These are phyloP conservation scores for Castanospermum australe DNA, from an alignment of 306 rosid species.

Conservation along the genomic window DNA sequence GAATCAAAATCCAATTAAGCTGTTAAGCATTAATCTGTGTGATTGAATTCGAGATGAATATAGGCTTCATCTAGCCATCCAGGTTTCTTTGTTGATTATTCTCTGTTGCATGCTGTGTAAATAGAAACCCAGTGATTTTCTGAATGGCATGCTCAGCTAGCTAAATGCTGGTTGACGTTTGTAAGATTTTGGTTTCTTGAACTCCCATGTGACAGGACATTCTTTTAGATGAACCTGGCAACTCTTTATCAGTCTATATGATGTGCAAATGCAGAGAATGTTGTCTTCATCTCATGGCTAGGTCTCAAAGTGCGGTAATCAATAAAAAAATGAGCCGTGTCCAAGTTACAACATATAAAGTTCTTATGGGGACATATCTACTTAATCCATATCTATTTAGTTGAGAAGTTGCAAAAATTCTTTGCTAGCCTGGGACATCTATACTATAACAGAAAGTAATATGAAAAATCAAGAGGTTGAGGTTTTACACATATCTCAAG, in stretches of 20 bases:
- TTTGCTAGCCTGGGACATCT: too few species aligned
- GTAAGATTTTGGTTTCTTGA: constrained; percentile 21
- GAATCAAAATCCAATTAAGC: constrained; percentile 33
- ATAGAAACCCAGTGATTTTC: constrained; percentile 35
- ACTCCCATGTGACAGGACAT: neutral
- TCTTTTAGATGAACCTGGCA: constrained; percentile 16
- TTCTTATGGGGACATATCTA: too few species aligned
- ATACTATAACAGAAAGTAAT: neutral
- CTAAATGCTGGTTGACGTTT: neutral
- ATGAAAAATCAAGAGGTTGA: neutral
- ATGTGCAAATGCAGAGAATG: neutral
- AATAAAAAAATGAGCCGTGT: neutral
- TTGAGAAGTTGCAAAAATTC: too few species aligned
- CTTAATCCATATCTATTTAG: too few species aligned
- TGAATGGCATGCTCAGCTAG: constrained; percentile 22
- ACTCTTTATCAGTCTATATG: neutral
- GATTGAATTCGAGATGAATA: constrained; percentile 24
- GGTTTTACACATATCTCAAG: neutral
- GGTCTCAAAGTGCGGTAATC: neutral
- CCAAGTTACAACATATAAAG: neutral
- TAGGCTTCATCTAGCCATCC: constrained; percentile 30
- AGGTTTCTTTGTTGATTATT: neutral
- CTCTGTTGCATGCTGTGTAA: constrained; percentile 38
- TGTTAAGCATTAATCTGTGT: constrained; percentile 29
- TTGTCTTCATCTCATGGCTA: neutral